Evolutionary conservation across 2,329 filamentous ascomycete species (phyloP).

Genomic region (Botrytis aclada): DNA sequence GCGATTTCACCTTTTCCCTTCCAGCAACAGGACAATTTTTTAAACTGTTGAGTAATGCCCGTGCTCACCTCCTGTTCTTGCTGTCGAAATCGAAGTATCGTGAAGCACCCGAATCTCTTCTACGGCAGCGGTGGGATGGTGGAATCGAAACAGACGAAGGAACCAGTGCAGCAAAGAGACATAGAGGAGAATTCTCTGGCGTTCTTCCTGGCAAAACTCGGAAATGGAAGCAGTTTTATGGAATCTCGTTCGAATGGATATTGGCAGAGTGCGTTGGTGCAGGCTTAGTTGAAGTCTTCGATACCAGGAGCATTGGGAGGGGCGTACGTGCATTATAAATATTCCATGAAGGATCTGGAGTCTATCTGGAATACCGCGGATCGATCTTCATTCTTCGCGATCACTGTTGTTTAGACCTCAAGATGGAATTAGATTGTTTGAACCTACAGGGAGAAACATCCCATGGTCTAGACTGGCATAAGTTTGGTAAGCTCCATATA

Average conservation of each 20-base stretch:
- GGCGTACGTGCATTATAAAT: conserved; percentile 50
- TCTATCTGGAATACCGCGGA: background rate
- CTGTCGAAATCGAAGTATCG: conserved; percentile 57
- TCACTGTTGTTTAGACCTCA: background rate
- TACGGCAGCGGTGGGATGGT: conserved; percentile 70
- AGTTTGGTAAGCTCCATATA: conserved; percentile 11
- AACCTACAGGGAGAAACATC: conserved; percentile 6
- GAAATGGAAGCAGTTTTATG: conserved; percentile 70
- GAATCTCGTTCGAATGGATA: conserved; percentile 68
- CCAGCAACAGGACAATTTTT: conserved; percentile 66
- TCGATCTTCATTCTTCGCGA: background rate
- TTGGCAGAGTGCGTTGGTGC: conserved; percentile 68
- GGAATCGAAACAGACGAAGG: conserved; percentile 50
- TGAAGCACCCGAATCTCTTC: conserved; percentile 59
- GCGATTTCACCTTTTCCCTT: conserved; percentile 55
- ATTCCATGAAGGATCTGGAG: background rate
- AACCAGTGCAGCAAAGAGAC: conserved; percentile 47
- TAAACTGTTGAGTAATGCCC: conserved; percentile 59
- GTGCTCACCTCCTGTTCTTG: conserved; percentile 59
- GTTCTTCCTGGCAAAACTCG: conserved; percentile 59
- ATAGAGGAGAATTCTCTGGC: conserved; percentile 54
- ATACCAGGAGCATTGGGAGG: conserved; percentile 69
- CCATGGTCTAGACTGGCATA: background rate
- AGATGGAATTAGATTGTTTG: background rate
- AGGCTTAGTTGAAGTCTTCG: conserved; percentile 70